A percentile compares a stretch with the other conserved stretches of the same genome.
Evolutionary conservation across 2,329 filamentous ascomycete species (phyloP).

Genomic region (Tolypocladium cylindrosporum): DNA sequence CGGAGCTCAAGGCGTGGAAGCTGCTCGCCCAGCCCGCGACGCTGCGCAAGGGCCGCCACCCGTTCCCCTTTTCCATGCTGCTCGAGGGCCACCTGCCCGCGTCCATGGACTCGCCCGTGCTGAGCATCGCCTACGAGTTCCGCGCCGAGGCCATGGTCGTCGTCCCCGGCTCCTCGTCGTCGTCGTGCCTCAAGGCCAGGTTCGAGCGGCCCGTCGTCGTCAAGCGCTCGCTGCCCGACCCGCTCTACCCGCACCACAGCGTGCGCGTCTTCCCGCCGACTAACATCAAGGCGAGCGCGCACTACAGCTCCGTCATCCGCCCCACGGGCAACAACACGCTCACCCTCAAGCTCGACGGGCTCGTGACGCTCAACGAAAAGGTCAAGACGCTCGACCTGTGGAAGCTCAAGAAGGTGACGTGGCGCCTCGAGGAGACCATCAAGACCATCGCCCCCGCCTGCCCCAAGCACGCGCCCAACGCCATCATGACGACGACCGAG

Average conservation of each 20-base stretch:
- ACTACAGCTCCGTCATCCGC: slow-evolving; percentile 74
- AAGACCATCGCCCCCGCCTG: slow-evolving; percentile 74
- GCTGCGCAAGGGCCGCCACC: slow-evolving; percentile 50
- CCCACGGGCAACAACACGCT: slow-evolving; percentile 76
- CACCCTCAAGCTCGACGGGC: slow-evolving; percentile 73
- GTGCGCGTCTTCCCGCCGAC: slow-evolving; percentile 94
- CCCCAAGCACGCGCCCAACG: slow-evolving; percentile 52
- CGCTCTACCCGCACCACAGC: slow-evolving; percentile 75
- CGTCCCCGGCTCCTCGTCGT: slow-evolving; percentile 35
- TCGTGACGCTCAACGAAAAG: slow-evolving; percentile 59
- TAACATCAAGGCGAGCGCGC: slow-evolving; percentile 78
- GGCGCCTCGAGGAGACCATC: slow-evolving; percentile 84
- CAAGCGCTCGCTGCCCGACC: slow-evolving; percentile 64
- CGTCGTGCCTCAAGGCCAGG: slow-evolving; percentile 33
- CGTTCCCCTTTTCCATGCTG: slow-evolving; percentile 82
- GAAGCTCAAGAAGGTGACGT: slow-evolving; percentile 84
- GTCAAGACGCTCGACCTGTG: slow-evolving; percentile 68
- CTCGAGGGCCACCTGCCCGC: slow-evolving; percentile 81
- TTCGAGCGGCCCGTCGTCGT: slow-evolving; percentile 62
- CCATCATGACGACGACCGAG: slow-evolving; percentile 17
- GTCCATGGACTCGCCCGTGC: slow-evolving; percentile 63
- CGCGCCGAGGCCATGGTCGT: slow-evolving; percentile 54
- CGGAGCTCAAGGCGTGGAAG: slow-evolving; percentile 68
- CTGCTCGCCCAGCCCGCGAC: slow-evolving; percentile 53
- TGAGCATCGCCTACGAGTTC: slow-evolving; percentile 70